phyloP scores from a whole-genome alignment of 345 rosid species.

The Tarenaya hassleriana region DNA sequence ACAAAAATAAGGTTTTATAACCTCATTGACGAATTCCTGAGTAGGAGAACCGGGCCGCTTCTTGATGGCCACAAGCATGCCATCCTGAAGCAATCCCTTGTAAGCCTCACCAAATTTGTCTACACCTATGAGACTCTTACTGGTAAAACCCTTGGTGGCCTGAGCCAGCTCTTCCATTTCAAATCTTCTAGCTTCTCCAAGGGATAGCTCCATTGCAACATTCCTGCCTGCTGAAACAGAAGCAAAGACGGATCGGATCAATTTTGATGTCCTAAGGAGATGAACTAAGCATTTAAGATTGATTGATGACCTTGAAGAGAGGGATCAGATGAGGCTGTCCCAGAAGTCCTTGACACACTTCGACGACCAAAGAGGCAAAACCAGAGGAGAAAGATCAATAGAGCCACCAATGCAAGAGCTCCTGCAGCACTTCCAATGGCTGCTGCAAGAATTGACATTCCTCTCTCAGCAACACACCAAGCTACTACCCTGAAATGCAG shows the following conservation, averaged over 20 bases:
- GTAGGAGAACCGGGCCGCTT: conserved; percentile 66
- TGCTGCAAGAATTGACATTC: conserved; percentile 87
- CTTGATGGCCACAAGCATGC: conserved; percentile 86
- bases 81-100: conserved; percentile 87
- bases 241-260: neutral
- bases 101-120: conserved; percentile 93
- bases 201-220: conserved; percentile 56
- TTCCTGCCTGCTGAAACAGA: conserved; percentile 54
- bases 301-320: conserved; percentile 42
- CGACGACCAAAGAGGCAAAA: conserved; percentile 41
- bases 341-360: conserved; percentile 52
- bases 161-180: conserved; percentile 76
- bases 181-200: conserved; percentile 74
- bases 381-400: conserved; percentile 68
- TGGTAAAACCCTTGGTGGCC: conserved; percentile 73
- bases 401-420: conserved; percentile 84
- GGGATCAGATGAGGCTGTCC: conserved; percentile 64
- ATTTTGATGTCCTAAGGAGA: conserved; percentile 9
- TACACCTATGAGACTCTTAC: conserved; percentile 64
- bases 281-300: neutral
- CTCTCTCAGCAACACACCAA: conserved; percentile 40
- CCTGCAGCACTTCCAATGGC: conserved; percentile 92
- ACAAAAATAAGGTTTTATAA: conserved; percentile 22
- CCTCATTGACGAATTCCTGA: conserved; percentile 83
- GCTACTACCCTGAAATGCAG: conserved; percentile 24